Conservation (phyloP, 179 eudicot species). For the Pouteria campechiana region DNA sequence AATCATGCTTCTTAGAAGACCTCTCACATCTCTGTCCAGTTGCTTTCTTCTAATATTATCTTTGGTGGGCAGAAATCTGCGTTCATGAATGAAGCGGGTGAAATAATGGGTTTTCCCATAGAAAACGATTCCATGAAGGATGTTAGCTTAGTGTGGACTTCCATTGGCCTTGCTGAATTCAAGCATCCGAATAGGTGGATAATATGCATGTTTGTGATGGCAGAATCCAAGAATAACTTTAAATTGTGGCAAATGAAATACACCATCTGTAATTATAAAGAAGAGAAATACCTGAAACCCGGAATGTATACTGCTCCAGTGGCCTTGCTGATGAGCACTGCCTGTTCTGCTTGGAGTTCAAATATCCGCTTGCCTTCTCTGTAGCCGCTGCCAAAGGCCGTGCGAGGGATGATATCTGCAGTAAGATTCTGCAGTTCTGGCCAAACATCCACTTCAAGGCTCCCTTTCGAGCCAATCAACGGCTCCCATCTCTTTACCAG, state of each 20-base stretch:
- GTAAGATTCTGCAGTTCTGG: conserved; percentile 37
- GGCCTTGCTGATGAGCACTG: conserved; percentile 29
- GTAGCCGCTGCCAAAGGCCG: conserved; percentile 36
- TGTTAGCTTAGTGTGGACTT: too few relatives aligned
- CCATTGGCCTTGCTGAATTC: too few relatives aligned
- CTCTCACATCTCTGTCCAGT: conserved; percentile 12
- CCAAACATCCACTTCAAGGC: conserved; percentile 37
- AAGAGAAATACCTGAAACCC: conserved; percentile 37
- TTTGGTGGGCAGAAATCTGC: conserved; percentile 27
- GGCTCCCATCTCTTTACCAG: conserved; percentile 27
- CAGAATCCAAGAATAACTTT: too few relatives aligned
- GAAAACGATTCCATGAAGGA: too few relatives aligned
- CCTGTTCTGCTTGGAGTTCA: conserved; percentile 31
- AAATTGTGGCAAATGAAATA: too few relatives aligned
- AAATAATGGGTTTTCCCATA: too few relatives aligned
- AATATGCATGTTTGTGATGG: too few relatives aligned
- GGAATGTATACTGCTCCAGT: conserved; percentile 36
- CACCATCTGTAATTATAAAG: too few relatives aligned
- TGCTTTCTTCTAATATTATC: conserved; percentile 18
- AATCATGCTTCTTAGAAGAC: conserved; percentile 13
- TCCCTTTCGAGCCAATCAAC: conserved; percentile 8
- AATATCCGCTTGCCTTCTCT: conserved; percentile 32
- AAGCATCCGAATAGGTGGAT: too few relatives aligned
- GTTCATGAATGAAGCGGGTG: too few relatives aligned
- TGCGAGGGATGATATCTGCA: conserved; percentile 32